Conservation (phyloP, 495 filamentous ascomycete genomes). For the Neurospora discreta region DNA sequence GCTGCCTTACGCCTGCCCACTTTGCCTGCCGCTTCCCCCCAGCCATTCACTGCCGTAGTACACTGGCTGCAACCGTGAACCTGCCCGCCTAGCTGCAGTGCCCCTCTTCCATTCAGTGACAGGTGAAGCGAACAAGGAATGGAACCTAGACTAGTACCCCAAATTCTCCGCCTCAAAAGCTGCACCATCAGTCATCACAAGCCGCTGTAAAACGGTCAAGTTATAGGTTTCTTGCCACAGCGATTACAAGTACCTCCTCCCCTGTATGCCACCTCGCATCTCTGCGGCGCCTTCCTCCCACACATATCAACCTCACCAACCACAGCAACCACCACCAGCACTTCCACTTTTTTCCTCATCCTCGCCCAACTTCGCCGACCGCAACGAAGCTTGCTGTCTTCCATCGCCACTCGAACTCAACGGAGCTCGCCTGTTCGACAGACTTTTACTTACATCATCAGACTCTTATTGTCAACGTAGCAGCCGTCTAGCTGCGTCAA, state of each 20-base stretch:
- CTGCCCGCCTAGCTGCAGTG: background rate
- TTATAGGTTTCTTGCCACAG: background rate
- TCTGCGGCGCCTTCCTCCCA: background rate
- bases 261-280: background rate
- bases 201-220: background rate
- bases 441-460: background rate
- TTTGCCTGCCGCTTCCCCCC: background rate
- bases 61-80: background rate
- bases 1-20: background rate
- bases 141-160: too few species aligned
- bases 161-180: conserved; percentile 9
- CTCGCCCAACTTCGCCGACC: background rate
- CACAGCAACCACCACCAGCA: conserved; percentile 6
- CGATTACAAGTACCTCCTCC: background rate
- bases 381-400: background rate
- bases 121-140: background rate
- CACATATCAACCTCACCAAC: conserved; percentile 1
- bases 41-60: background rate
- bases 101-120: background rate
- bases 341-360: background rate
- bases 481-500: conserved; percentile 21
- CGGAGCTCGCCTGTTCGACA: background rate
- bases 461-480: conserved; percentile 1
- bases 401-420: background rate
- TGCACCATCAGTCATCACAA: background rate